Evolutionary conservation across 371 early-diverging fungal genomes (phyloP).

Genomic region (Circinella umbellata): DNA sequence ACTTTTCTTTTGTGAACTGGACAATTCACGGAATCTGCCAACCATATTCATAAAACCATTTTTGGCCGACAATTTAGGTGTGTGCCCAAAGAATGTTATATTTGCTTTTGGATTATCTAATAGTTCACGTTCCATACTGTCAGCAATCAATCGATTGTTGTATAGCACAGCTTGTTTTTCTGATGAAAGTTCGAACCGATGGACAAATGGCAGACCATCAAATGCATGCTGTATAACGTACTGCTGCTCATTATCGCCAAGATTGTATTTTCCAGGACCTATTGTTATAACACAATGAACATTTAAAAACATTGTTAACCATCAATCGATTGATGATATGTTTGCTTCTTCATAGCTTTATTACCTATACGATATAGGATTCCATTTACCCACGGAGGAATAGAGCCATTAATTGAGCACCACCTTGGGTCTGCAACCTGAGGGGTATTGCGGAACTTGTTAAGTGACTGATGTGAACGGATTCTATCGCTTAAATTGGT

Average conservation of each 20-base stretch:
- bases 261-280: constrained; percentile 46
- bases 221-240: constrained; percentile 45
- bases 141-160: constrained; percentile 36
- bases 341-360: not conserved
- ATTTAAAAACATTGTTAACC: too few species aligned
- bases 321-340: not conserved
- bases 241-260: constrained; percentile 29
- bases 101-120: not conserved
- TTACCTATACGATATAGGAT: constrained; percentile 49
- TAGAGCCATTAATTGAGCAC: constrained; percentile 40
- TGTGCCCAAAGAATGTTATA: constrained; percentile 35
- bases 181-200: constrained; percentile 40
- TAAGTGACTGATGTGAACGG: constrained; percentile 3
- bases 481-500: constrained; percentile 1
- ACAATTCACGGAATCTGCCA: not conserved
- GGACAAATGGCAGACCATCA: constrained; percentile 47
- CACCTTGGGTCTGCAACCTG: constrained; percentile 43
- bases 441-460: constrained; percentile 30
- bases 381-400: constrained; percentile 50
- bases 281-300: not conserved
- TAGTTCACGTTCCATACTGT: constrained; percentile 9
- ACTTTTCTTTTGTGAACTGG: not conserved
- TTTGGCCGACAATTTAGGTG: not conserved
- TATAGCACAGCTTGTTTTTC: constrained; percentile 26
- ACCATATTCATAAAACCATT: not conserved